Base-by-base conservation (phyloP, 345 rosid genomes). In the Boechera stricta region DNA sequence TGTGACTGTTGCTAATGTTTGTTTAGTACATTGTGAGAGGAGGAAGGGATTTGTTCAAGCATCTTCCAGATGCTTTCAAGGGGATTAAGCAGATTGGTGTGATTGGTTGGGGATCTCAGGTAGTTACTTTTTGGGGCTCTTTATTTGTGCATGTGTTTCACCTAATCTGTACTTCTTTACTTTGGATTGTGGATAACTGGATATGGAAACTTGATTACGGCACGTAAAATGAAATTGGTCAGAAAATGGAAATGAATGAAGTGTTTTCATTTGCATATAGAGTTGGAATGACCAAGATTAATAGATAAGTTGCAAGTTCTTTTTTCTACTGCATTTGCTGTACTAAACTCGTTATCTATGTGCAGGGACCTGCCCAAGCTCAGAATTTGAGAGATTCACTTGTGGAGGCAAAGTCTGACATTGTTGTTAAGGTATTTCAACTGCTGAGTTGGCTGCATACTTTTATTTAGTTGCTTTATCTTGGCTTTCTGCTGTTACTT, bases 51-150 rank as follows among this genome's bases (percentile, higher is more conserved):
- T 84, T 94, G 84, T 94, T 94, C 87, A 84, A 86, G 35, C 80
- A 87, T 86, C 81, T 91, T 67, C 93, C 91, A 0, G 94, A 89
- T 66, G 96, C 96, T 35, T 87, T 94, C 78, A 90, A 87, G 73
- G 98, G 98, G 24, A 82, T 94, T 74, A 89, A 89, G 86, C 97
- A 94, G 82, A 94, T 94, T 55, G 98, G 97, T 24, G 96, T 94
- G 5, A 85, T 94, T 61, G 98, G 97, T 12, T 94, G 94, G 98
- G 98, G 97, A 16, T 94, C 98, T 28, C 97, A 94, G 91, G 96
- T 91, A 72, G 10, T 12, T 31, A 4, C 33, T 5, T 49, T 16
- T 33, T 6, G 9, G 26, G 36, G 11, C 13, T 55, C 16, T 32
- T 38, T 13, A 2, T 38, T 32, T 62, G 48, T 61, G 39, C 61